Conservation (phyloP, 2,329 filamentous ascomycete genomes). For the Hypoxylon sp. region DNA sequence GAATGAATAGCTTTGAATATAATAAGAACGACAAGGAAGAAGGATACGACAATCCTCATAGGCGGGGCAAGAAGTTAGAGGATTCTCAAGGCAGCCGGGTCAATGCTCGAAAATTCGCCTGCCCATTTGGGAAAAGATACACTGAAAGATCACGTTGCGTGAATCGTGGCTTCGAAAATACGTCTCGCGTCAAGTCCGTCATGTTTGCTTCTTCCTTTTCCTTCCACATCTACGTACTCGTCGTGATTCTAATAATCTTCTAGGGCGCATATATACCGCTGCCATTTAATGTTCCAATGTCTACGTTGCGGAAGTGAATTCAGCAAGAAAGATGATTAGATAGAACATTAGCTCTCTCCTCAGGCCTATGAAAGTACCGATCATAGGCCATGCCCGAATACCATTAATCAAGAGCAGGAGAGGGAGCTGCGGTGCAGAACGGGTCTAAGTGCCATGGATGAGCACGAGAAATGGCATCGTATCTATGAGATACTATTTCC, state of each 20-base stretch:
- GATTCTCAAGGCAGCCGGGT: not conserved
- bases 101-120: constrained; percentile 3
- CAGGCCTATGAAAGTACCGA: constrained; percentile 1
- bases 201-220: not conserved
- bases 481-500: constrained; percentile 17
- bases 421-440: not conserved
- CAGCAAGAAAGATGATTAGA: not conserved
- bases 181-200: constrained; percentile 18
- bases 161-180: constrained; percentile 2
- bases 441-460: constrained; percentile 3
- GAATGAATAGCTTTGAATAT: not conserved
- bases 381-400: not conserved
- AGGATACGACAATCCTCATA: not conserved
- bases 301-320: constrained; percentile 5
- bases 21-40: not conserved
- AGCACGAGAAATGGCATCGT: constrained; percentile 10
- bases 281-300: constrained; percentile 12
- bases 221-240: too few relatives aligned
- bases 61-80: not conserved
- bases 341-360: not conserved
- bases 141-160: not conserved
- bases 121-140: constrained; percentile 8
- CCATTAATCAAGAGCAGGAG: constrained; percentile 14
- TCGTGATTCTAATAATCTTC: not conserved
- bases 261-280: constrained; percentile 23